Conservation (phyloP, 164 flowering plant species). For the Vitis cinerea region DNA sequence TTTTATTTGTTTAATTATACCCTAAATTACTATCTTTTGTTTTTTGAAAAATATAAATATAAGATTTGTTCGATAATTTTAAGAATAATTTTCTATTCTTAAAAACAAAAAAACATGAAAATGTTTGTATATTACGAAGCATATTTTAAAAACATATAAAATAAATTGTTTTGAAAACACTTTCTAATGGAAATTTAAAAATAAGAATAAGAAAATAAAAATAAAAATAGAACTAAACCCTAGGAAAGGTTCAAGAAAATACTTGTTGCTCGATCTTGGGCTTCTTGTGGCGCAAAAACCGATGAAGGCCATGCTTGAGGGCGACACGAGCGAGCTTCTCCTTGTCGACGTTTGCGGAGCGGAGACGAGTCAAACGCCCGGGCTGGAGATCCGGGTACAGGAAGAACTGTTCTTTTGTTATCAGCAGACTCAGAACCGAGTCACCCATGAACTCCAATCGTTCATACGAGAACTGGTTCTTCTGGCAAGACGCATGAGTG, state of each 20-base stretch:
- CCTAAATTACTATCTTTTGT: no score
- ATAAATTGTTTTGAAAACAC: no score
- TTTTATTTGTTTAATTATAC: no score
- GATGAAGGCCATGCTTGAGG: slow-evolving; percentile 40
- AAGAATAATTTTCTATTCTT: no score
- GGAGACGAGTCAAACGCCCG: slow-evolving; percentile 43
- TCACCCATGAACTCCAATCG: slow-evolving; percentile 65
- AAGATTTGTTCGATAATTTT: no score
- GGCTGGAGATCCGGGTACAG: slow-evolving; percentile 45
- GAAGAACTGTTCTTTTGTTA: slow-evolving; percentile 34
- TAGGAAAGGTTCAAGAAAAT: slow-evolving; percentile 8
- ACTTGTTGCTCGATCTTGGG: slow-evolving; percentile 40
- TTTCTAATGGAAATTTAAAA: not conserved
- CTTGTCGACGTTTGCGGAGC: slow-evolving; percentile 60
- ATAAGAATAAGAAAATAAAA: not conserved
- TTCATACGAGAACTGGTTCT: slow-evolving; percentile 28
- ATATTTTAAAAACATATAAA: no score
- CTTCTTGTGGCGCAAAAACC: slow-evolving; percentile 36
- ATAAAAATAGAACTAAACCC: not conserved
- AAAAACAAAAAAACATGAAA: no score
- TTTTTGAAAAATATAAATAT: no score
- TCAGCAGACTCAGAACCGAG: slow-evolving; percentile 43
- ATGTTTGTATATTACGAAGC: no score
- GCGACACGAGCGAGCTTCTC: slow-evolving; percentile 77
- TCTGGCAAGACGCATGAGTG: slow-evolving; percentile 29